A percentile compares a stretch with the other conserved stretches of the same genome.
These are phyloP conservation scores for Dichotomocladium elegans DNA, from an alignment of 371 early-diverging fungal genomes.

Conservation along the genomic window DNA sequence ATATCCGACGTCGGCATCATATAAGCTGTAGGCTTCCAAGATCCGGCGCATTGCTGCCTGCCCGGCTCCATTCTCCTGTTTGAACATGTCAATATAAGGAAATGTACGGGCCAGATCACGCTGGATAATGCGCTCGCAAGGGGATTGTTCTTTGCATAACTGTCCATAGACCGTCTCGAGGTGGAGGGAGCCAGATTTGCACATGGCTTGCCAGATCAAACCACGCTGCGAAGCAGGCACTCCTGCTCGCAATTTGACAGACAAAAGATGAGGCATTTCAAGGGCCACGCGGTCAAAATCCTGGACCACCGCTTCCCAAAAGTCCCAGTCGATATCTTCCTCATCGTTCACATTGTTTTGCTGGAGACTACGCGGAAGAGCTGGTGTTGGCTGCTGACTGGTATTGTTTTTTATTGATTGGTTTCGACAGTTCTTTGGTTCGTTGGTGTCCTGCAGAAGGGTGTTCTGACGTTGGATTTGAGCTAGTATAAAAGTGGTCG, in stretches of 20 bases:
- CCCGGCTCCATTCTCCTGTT: constrained; percentile 75
- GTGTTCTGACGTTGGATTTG: constrained; percentile 58
- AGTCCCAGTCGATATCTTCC: constrained; percentile 54
- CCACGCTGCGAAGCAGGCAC: constrained; percentile 81
- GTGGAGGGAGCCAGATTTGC: constrained; percentile 62
- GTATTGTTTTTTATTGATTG: constrained; percentile 31
- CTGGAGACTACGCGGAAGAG: background rate
- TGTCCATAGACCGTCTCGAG: constrained; percentile 81
- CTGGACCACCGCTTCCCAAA: constrained; percentile 85
- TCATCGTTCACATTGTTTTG: background rate
- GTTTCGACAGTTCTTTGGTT: constrained; percentile 53
- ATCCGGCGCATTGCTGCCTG: constrained; percentile 80
- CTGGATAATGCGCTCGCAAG: constrained; percentile 82
- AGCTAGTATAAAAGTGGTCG: constrained; percentile 51
- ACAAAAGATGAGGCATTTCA: constrained; percentile 46
- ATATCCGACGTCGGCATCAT: constrained; percentile 89
- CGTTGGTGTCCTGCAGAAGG: constrained; percentile 48
- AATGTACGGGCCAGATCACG: constrained; percentile 89
- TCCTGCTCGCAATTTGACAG: constrained; percentile 70
- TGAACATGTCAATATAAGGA: constrained; percentile 83
- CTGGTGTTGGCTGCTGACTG: background rate
- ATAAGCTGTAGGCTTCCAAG: constrained; percentile 84
- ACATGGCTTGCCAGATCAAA: constrained; percentile 86
- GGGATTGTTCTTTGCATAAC: constrained; percentile 69
- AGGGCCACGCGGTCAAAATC: constrained; percentile 61